Evolutionary conservation across 2,329 filamentous ascomycete species (phyloP).

Genomic region (Fusarium nurragi): DNA sequence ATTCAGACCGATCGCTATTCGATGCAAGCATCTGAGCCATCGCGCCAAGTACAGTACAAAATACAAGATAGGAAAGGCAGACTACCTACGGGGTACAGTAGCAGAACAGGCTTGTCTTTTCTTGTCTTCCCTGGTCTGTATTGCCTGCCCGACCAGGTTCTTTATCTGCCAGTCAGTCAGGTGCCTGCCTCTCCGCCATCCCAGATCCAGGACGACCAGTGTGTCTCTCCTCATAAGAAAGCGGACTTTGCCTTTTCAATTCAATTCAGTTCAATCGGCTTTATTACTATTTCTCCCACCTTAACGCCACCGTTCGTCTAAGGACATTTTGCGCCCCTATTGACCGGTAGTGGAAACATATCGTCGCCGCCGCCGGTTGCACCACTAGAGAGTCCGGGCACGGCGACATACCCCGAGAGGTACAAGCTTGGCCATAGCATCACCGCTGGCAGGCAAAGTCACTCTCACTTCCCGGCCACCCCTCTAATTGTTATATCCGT

Average conservation of each 20-base stretch:
- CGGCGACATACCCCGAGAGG: slow-evolving; percentile 23
- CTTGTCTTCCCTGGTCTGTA: no score
- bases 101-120: background rate
- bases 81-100: slow-evolving; percentile 19
- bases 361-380: slow-evolving; percentile 27
- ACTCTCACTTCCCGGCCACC: slow-evolving; percentile 22
- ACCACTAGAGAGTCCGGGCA: slow-evolving; percentile 17
- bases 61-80: slow-evolving; percentile 20
- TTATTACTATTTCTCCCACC: background rate
- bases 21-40: slow-evolving; percentile 34
- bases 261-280: slow-evolving; percentile 2
- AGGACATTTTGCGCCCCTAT: background rate
- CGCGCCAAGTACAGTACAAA: slow-evolving; percentile 10
- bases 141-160: slow-evolving; percentile 11
- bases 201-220: background rate
- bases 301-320: slow-evolving; percentile 2
- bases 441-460: slow-evolving; percentile 16
- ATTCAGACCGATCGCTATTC: slow-evolving; percentile 33
- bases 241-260: background rate
- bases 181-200: slow-evolving; percentile 8
- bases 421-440: slow-evolving; percentile 25
- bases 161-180: slow-evolving; percentile 8
- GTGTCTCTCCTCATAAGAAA: background rate
- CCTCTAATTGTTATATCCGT: slow-evolving; percentile 12
- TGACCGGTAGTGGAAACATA: slow-evolving; percentile 17